phyloP scores from a whole-genome alignment of 2,329 filamentous ascomycete genomes.

The Microsporum audouinii region DNA sequence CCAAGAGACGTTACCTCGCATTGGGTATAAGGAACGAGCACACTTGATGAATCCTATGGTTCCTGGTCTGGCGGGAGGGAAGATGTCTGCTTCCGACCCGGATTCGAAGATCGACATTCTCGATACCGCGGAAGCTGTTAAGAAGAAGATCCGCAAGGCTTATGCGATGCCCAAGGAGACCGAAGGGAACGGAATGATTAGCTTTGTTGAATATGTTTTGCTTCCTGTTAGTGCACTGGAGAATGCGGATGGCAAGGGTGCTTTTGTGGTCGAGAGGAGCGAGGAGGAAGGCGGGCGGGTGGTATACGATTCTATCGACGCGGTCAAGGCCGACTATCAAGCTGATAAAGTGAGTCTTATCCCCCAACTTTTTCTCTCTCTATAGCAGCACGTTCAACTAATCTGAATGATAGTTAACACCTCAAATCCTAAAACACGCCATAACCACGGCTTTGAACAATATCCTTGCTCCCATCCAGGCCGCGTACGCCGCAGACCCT shows the following conservation, averaged over 20 bases:
- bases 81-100: conserved; percentile 68
- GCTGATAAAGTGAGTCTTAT: conserved; percentile 57
- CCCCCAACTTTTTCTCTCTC: background rate
- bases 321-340: conserved; percentile 68
- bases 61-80: conserved; percentile 67
- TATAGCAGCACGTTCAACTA: background rate
- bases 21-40: conserved; percentile 69
- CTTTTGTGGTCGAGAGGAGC: conserved; percentile 57
- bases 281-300: conserved; percentile 59
- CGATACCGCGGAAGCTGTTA: conserved; percentile 60
- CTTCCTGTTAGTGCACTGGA: conserved; percentile 62
- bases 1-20: conserved; percentile 69
- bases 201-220: conserved; percentile 77
- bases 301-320: conserved; percentile 63
- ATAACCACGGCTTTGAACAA: conserved; percentile 60
- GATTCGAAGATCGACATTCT: conserved; percentile 76
- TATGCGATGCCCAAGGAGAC: conserved; percentile 62
- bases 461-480: conserved; percentile 67
- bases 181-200: conserved; percentile 76
- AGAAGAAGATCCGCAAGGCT: conserved; percentile 79
- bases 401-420: conserved; percentile 49
- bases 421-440: conserved; percentile 78
- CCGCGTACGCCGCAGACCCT: conserved; percentile 54
- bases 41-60: conserved; percentile 82
- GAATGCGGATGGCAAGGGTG: conserved; percentile 36